Evolutionary conservation across 805 yeast genomes (phyloP).

Genomic region (Ogataea pignaliae): DNA sequence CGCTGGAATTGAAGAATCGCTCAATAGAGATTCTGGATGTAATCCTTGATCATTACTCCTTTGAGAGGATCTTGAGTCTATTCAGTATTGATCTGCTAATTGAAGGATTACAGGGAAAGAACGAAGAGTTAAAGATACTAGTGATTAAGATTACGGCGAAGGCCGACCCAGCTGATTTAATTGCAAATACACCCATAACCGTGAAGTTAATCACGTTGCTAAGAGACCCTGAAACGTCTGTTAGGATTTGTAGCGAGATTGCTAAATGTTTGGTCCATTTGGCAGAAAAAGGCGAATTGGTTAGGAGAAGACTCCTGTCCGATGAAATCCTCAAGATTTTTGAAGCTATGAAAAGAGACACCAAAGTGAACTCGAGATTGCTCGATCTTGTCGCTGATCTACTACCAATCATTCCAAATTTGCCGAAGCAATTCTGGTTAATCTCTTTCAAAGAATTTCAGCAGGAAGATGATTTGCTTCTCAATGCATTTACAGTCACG

Average conservation of each 20-base stretch:
- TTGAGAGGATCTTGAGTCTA: constrained; percentile 23
- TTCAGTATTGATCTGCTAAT: constrained; percentile 24
- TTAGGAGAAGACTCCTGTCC: constrained; percentile 27
- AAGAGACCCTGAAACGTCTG: constrained; percentile 15
- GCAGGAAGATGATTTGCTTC: constrained; percentile 26
- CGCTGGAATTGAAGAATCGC: constrained; percentile 13
- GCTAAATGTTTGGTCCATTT: constrained; percentile 20
- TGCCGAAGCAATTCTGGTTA: constrained; percentile 25
- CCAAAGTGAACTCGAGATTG: constrained; percentile 25
- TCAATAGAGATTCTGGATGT: constrained; percentile 22
- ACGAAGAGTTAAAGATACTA: constrained; percentile 23
- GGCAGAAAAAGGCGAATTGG: constrained; percentile 25
- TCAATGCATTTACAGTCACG: constrained; percentile 25
- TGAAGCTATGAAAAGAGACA: constrained; percentile 19
- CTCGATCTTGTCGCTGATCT: constrained; percentile 28
- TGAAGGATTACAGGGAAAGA: constrained; percentile 26
- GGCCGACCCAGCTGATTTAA: constrained; percentile 30
- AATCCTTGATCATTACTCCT: constrained; percentile 24
- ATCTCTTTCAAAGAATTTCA: constrained; percentile 19
- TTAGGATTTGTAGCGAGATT: constrained; percentile 18
- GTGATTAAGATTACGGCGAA: constrained; percentile 22
- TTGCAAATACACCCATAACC: constrained; percentile 29
- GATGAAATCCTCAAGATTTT: constrained; percentile 22
- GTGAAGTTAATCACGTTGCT: constrained; percentile 21
- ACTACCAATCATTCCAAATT: constrained; percentile 18